These are phyloP conservation scores for Penicillium cataractarum DNA, from an alignment of 495 filamentous ascomycete species.

Conservation along the genomic window DNA sequence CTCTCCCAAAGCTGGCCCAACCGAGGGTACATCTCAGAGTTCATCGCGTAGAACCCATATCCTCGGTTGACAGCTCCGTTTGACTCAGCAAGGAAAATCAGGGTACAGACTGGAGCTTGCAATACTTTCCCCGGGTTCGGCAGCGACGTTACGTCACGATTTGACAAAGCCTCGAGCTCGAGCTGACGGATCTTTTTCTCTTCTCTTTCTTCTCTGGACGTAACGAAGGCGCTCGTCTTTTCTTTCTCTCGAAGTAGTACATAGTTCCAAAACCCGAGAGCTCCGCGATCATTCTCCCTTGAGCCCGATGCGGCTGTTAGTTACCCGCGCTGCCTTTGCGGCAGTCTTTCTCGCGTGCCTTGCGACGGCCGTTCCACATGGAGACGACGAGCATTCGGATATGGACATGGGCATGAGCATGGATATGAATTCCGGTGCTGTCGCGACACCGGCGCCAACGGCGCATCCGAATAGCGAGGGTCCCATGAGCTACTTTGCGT, in stretches of 20 bases:
- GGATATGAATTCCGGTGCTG: conserved; percentile 34
- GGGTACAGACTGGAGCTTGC: conserved; percentile 2
- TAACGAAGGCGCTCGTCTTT: neutral
- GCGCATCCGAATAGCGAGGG: conserved; percentile 15
- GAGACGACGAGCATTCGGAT: conserved; percentile 38
- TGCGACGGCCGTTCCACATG: conserved; percentile 42
- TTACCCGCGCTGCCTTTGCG: conserved; percentile 35
- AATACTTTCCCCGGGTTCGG: conserved; percentile 11
- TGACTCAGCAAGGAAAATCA: neutral
- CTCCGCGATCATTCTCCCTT: conserved; percentile 4
- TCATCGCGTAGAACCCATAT: neutral
- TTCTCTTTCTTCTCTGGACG: conserved; percentile 5
- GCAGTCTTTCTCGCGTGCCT: conserved; percentile 38
- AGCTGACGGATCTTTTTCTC: conserved; percentile 20
- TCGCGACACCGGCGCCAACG: conserved; percentile 33
- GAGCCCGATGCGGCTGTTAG: conserved; percentile 30
- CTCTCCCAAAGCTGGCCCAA: neutral
- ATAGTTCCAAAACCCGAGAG: neutral
- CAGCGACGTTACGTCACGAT: conserved; percentile 35
- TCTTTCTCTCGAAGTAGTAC: neutral
- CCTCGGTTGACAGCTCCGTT: conserved; percentile 3
- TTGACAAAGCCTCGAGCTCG: conserved; percentile 25
- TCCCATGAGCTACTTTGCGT: conserved; percentile 74
- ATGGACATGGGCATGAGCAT: conserved; percentile 48
- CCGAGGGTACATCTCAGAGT: neutral